Evolutionary conservation across 305 asterid species (phyloP), one percentile per base, ranked within the genome.

Genomic region (Ilex paraguariensis): DNA sequence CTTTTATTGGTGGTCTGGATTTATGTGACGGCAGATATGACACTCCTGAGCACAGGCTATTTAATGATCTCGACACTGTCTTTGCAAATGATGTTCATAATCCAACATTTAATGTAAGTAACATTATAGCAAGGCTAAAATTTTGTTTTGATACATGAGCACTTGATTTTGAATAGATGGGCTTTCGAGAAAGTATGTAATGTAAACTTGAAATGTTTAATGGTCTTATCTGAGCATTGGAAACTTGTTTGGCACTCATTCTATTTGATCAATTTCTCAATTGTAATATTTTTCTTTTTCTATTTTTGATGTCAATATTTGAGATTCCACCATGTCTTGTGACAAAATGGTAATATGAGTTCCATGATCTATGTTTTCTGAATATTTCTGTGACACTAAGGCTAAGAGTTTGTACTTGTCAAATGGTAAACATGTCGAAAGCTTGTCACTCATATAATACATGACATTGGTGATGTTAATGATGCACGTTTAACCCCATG

Each of bases 11-110:
- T 32, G 73, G 73, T 54, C 59, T 69, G 36, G 73, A 69, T 69
- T 61, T 69, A 40, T 69, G 73, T 48, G 68, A 69, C 13, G 73
- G 73, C 13, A 57, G 73, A 56, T 69, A 69, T 69, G 73, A 69
- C 40, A 69, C 73, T 36, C 73, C 73, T 56, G 68, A 69, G 10
- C 73, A 69, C 46, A 50, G 73, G 13, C 51, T 69, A 31, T 57
- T 69, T 28, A 31, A 11, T 50, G 73, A 69, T 69, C 73, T 62
- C 33, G 73, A 69, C 7, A 69, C 73, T 10, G 67, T 69, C 57
- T 69, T 69, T 62, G 64, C 54, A 57, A 63, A 69, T 4, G 68
- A 69, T 69, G 15, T 69, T 17, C 68, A 69, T 56, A 62, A 69
- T 50, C 73, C 73, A 42, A 69, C 73, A 36, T 69, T 69, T 60